Evolutionary conservation across 2,329 filamentous ascomycete species (phyloP).

Genomic region (Penicillium brevicompactum): DNA sequence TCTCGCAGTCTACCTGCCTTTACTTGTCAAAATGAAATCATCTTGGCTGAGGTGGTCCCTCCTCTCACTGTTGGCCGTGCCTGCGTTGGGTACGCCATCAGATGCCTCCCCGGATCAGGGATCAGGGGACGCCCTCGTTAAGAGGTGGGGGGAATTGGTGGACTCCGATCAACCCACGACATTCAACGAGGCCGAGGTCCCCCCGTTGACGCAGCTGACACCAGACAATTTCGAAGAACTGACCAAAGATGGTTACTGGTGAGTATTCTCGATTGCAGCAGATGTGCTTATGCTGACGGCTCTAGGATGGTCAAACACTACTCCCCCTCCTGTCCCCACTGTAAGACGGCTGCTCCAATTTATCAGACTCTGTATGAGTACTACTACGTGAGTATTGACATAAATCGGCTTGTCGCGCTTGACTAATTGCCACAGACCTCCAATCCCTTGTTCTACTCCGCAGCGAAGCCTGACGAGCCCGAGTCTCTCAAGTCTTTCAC

Average conservation of each 20-base stretch:
- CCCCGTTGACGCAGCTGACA: conserved; percentile 51
- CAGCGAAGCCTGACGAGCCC: conserved; percentile 52
- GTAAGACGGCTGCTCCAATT: conserved; percentile 74
- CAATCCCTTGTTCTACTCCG: conserved; percentile 62
- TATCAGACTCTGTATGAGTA: conserved; percentile 95
- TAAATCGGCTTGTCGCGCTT: conserved; percentile 8
- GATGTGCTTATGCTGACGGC: conserved; percentile 17
- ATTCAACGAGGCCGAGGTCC: conserved; percentile 57
- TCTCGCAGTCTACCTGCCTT: conserved; percentile 9
- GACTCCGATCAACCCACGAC: conserved; percentile 22
- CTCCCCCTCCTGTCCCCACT: conserved; percentile 66
- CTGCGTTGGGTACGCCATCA: conserved; percentile 34
- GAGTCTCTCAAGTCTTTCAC: conserved; percentile 69
- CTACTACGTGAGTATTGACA: conserved; percentile 59
- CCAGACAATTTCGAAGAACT: conserved; percentile 51
- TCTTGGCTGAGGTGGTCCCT: conserved; percentile 41
- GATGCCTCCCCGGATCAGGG: conserved; percentile 18
- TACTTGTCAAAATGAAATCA: conserved; percentile 37
- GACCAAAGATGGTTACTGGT: conserved; percentile 57
- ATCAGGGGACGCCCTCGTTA: conserved; percentile 26
- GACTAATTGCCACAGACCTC: conserved; percentile 64
- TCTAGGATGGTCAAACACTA: conserved; percentile 56
- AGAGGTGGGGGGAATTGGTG: conserved; percentile 27
- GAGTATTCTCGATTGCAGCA: conserved; percentile 18
- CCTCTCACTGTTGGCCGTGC: conserved; percentile 38